Evolutionary conservation across 805 yeast genomes (phyloP).

Genomic region (Yarrowia bubula): DNA sequence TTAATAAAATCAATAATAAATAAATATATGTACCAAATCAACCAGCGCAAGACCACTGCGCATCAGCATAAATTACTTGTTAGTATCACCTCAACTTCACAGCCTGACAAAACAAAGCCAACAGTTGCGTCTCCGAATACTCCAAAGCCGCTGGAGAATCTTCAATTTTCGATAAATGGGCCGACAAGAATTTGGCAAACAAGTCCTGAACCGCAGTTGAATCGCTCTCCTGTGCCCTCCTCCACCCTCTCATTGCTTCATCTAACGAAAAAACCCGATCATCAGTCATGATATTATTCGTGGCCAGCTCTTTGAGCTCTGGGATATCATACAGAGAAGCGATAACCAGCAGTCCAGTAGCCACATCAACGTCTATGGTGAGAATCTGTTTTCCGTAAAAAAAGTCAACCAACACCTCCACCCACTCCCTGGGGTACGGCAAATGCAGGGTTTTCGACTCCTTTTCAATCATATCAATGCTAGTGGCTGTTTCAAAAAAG

Average conservation of each 20-base stretch:
- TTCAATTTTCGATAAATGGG: neutral
- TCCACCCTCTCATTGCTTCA: neutral
- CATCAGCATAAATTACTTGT: too few relatives aligned
- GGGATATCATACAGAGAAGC: neutral
- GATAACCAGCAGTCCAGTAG: neutral
- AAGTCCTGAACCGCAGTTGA: neutral
- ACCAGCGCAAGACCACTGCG: too few relatives aligned
- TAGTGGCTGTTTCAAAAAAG: neutral
- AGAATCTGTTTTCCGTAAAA: neutral
- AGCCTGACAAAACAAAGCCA: neutral
- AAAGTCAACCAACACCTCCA: neutral
- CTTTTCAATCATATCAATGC: neutral
- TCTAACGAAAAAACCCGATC: neutral
- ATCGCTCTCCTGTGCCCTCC: neutral
- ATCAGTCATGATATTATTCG: neutral
- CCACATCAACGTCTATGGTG: neutral
- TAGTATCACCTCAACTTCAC: neutral
- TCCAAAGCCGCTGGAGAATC: neutral
- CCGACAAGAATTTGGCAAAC: neutral
- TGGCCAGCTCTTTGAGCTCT: neutral
- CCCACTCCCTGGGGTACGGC: neutral
- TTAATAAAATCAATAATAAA: too few relatives aligned
- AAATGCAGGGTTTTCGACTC: neutral
- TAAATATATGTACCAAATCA: too few relatives aligned
- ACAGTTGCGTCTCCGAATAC: neutral